Evolutionary conservation across 2,329 filamentous ascomycete genomes (phyloP), one percentile per base, ranked within the genome.

Genomic region (Aspergillus costaricaensis): DNA sequence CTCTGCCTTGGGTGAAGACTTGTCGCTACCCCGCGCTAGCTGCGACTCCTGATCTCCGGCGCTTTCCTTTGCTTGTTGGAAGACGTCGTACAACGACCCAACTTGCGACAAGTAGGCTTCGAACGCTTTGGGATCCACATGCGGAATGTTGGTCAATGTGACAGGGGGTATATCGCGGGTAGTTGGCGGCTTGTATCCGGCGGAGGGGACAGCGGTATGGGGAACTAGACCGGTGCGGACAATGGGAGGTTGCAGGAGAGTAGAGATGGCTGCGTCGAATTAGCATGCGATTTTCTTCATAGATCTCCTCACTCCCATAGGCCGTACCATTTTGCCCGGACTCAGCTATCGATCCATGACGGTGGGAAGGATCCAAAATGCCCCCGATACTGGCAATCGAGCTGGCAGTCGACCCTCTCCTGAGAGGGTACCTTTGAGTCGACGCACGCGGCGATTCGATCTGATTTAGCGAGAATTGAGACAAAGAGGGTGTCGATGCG

Each of bases 111-210:
- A 80, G 72, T 99, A 99, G 8, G 91, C 83, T 57, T 88, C 88
- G 74, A 99, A 99, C 59, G 90, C 89, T 63, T 89, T 85, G 0
- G 86, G 77, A 41, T 96, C 91, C 67, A 98, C 83, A 68, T 90
- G 90, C 10, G 88, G 85, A 49, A 98, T 91, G 68, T 96, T 96
- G 7, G 92, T 93, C 61, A 99, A 82, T 1, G 92, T 88, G 0
- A 99, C 95, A 0, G 94, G 94, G 1, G 94, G 94, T 39, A 99
- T 99, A 73, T 99, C 94, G 75, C 87, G 87, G 17, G 91, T 84
- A 1, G 92, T 96, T 0, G 94, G 94, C 14, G 91, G 88, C 68
- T 89, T 94, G 70, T 95, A 91, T 14, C 88, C 82, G 68, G 86
- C 90, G 1, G 91, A 86, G 2, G 89, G 65, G 30, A 74, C 87